Base-by-base conservation (phyloP, 2,329 filamentous ascomycete genomes). In the Aspergillus fumigatus region DNA sequence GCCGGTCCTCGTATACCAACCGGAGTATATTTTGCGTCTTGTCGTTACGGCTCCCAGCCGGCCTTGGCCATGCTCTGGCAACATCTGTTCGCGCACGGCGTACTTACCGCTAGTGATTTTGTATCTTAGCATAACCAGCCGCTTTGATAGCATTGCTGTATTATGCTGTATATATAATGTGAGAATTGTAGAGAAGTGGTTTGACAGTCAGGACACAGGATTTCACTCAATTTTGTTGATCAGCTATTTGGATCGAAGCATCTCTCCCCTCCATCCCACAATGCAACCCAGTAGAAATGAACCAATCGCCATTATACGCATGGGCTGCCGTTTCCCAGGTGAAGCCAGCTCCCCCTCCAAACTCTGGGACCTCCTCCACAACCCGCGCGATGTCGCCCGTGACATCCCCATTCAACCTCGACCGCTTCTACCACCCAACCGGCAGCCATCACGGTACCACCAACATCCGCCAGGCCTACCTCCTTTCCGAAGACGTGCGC, bases 231-330 rank as follows among this genome's bases (percentile, higher is more conserved):
- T 27, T 48, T 53, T 19, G 14, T 38, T 48, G 14, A 53, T 27
- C 41, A 27, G 8, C 26, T 7, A 4, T 17, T 25, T 25, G n/a
- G n/a, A n/a, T n/a, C n/a, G 25, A 25, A 25, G 25, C 25, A 25
- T 25, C 25, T 25, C 25, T 25, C 25, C 25, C 25, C 25, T 25
- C 25, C 25, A 11, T 25, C 14, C 41, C 51, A 23, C 25, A 14
- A 32, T 17, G 21, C 25, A 3, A 3, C 25, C 25, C 25, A 25
- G 25, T 5, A 25, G 25, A 25, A 38, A 32, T 25, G 53, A 58
- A 25, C 59, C 57, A 10, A 56, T 62, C 38, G 59, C 57, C n/a
- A 54, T 62, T n/a, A 35, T 62, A 11, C 57, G 59, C 17, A 55
- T 21, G n/a, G 45, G 29, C 5, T 60, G 57, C 47, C 55, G 59